Percentiles rank a stretch among this genome's conserved stretches.
Evolutionary conservation across 129 eudicot genomes (phyloP).

Genomic region (Flaveria linearis): DNA sequence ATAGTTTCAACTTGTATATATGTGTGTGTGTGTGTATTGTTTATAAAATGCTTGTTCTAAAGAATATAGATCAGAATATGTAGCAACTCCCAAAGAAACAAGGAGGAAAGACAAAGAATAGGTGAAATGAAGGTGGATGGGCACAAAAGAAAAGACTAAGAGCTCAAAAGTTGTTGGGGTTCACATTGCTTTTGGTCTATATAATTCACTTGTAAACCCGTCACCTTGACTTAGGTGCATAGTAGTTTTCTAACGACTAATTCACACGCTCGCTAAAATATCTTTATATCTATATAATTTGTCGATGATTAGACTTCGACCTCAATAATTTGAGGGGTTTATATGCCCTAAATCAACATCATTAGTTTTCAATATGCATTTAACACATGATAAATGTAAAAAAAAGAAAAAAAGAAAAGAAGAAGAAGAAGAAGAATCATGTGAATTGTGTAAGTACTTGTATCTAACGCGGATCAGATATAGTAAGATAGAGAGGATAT

Average conservation of each 20-base stretch:
- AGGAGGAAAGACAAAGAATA: constrained; percentile 35
- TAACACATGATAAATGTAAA: no score
- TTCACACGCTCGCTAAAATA: no score
- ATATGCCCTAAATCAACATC: constrained; percentile 18
- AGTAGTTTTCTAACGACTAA: no score
- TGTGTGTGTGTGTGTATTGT: no score
- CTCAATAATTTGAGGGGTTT: not conserved
- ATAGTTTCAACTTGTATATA: no score
- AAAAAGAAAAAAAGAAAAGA: no score
- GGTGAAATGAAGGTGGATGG: constrained; percentile 41
- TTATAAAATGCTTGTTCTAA: not conserved
- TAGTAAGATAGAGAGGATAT: no score
- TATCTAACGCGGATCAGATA: no score
- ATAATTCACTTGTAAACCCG: constrained; percentile 19
- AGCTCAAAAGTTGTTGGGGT: constrained; percentile 23
- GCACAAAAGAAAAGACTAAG: constrained; percentile 18
- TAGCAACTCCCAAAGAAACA: constrained; percentile 23
- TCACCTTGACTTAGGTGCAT: constrained; percentile 12
- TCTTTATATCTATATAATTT: no score
- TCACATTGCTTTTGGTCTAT: constrained; percentile 32
- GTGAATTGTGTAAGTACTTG: no score
- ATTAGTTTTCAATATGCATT: not conserved
- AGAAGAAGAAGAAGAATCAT: no score
- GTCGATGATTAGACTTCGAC: no score
- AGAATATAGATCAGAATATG: not conserved